Evolutionary conservation across 106 monocot species (phyloP), one percentile per base, ranked within the genome.

Genomic region (Dioscorea zingiberensis): DNA sequence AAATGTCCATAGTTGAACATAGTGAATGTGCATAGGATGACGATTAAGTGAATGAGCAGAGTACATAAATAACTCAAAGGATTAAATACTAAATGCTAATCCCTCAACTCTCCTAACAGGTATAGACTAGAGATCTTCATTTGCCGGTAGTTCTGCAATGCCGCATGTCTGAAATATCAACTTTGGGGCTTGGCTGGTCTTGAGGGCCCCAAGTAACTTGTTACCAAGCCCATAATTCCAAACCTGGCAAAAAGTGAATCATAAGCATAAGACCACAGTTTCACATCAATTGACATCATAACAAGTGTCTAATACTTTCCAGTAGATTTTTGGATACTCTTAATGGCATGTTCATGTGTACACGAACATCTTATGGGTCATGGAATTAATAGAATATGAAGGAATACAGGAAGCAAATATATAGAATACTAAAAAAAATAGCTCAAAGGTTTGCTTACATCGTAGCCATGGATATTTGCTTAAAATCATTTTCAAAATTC

Each of bases 381-480:
- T 47, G 13, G 9, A 47, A 47, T 47, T 7, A 47, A 47, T 47
- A 3, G 8, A 18, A 3, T 11, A 18, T 10, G 17, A 54, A 3
- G 53, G 17, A 54, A 18, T 13, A 13, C 17, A 54, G 53, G 17
- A n/a, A n/a, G n/a, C n/a, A n/a, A n/a, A n/a, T n/a, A n/a, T n/a
- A n/a, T n/a, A n/a, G n/a, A n/a, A n/a, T n/a, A n/a, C n/a, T n/a
- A n/a, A 0, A 56, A 5, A 9, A 25, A 69, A 47, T 12, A 16
- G 38, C 4, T 47, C 19, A 63, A 44, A 12, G 27, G 21, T 54
- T 60, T 60, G 76, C 92, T 87, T 84, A 97, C 97, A 97, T 97
- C 77, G 92, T 84, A 54, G 97, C 88, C 92, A 97, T 92, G n/a
- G 88, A 88, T 58, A 97, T 71, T 69, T 97, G 92, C 58, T 97